Conservation (phyloP, 108 stramenopile species). For the Cyclostephanos invisitatus region DNA sequence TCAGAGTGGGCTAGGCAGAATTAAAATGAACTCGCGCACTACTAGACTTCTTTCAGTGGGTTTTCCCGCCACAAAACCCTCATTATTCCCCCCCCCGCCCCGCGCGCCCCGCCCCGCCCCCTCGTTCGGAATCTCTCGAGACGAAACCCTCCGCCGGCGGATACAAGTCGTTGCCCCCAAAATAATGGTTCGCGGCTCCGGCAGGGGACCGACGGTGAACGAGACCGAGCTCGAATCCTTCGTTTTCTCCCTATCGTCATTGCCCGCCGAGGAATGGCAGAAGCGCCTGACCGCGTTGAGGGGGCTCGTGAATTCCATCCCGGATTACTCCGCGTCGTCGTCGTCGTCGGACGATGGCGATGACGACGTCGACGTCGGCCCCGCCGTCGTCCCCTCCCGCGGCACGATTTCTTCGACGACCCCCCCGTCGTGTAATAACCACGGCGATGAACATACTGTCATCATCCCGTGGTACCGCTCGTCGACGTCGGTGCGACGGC, state of each 20-base stretch:
- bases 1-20: too few species aligned
- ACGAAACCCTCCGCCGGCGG: too few species aligned
- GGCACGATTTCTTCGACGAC: conserved; percentile 13
- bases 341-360: not conserved
- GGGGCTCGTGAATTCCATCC: conserved; percentile 56
- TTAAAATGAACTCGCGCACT: too few species aligned
- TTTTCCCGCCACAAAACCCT: too few species aligned
- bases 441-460: not conserved
- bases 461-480: conserved; percentile 67
- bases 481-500: conserved; percentile 62
- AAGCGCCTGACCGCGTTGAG: conserved; percentile 60
- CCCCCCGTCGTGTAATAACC: not conserved
- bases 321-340: conserved; percentile 42
- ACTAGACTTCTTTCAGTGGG: too few species aligned
- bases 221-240: conserved; percentile 68
- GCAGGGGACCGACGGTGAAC: conserved; percentile 28
- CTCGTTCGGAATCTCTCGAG: too few species aligned
- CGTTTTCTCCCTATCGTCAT: conserved; percentile 46
- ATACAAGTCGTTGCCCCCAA: not conserved
- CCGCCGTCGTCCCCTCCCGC: not conserved
- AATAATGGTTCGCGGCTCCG: not conserved
- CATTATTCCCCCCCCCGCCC: too few species aligned
- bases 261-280: conserved; percentile 72
- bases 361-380: conserved; percentile 15
- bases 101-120: too few species aligned